A percentile compares a stretch with the other conserved stretches of the same genome.
phyloP scores from a whole-genome alignment of 441 rosid genomes.

The Sinapis alba region DNA sequence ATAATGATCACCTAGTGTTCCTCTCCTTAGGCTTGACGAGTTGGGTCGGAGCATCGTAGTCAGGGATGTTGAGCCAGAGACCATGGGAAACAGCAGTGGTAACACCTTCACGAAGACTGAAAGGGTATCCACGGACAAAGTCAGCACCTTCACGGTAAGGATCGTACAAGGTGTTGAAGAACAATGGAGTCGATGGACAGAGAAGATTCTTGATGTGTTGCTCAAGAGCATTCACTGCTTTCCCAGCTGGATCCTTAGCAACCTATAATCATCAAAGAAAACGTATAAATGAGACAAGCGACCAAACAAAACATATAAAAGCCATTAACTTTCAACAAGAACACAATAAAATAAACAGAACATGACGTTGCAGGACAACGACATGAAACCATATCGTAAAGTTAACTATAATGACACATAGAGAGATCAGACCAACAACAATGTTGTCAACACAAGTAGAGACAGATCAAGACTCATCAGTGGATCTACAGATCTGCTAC shows the following conservation, averaged over 20 bases:
- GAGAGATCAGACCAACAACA: conserved; percentile 20
- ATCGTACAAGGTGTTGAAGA: conserved; percentile 96
- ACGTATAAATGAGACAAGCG: neutral
- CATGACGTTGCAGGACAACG: neutral
- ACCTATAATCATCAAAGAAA: conserved; percentile 42
- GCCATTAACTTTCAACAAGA: neutral
- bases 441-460: neutral
- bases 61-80: conserved; percentile 98
- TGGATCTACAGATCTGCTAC: conserved; percentile 8
- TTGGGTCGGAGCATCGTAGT: conserved; percentile 95
- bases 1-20: conserved; percentile 63
- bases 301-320: neutral
- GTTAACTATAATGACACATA: conserved; percentile 20
- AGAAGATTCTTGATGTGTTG: conserved; percentile 91
- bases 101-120: conserved; percentile 91
- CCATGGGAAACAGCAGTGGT: conserved; percentile 97
- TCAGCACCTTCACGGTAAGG: conserved; percentile 91
- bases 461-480: conserved; percentile 20
- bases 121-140: conserved; percentile 97
- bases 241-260: conserved; percentile 85
- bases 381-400: conserved; percentile 25
- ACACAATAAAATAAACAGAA: neutral
- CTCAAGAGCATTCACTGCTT: conserved; percentile 82
- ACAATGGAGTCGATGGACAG: conserved; percentile 80
- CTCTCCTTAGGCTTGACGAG: conserved; percentile 95